Conservation (phyloP, 345 rosid species). For the Rhizophora mangle region DNA sequence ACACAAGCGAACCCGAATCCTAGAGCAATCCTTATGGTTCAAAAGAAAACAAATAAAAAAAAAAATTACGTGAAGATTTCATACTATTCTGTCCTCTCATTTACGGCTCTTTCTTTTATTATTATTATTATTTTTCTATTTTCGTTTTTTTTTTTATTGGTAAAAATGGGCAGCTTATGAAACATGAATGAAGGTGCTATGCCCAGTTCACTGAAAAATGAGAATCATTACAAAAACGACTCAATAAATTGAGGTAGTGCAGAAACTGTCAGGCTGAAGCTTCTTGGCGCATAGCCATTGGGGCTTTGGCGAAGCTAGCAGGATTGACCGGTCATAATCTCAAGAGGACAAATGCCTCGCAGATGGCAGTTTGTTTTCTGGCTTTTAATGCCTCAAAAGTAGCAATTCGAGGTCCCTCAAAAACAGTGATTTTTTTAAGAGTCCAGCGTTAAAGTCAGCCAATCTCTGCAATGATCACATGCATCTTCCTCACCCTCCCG, state of each 20-base stretch:
- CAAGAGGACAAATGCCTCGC: constrained; percentile 34
- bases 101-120: too few species aligned
- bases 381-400: constrained; percentile 28
- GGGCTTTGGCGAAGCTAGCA: not conserved
- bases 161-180: too few species aligned
- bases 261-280: constrained; percentile 37
- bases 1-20: too few species aligned
- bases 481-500: constrained; percentile 15
- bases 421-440: constrained; percentile 19
- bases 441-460: not conserved
- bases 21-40: too few species aligned
- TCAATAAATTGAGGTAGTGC: constrained; percentile 5
- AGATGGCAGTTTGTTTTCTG: constrained; percentile 24
- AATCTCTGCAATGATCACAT: constrained; percentile 25
- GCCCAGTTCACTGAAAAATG: not conserved
- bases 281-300: constrained; percentile 28
- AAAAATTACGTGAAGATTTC: too few species aligned
- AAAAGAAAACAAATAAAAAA: too few species aligned
- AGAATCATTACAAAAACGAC: not conserved
- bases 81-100: too few species aligned
- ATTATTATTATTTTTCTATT: too few species aligned
- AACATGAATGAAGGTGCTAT: not conserved
- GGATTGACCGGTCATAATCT: constrained; percentile 13
- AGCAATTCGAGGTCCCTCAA: constrained; percentile 31
- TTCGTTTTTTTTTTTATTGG: too few species aligned